A percentile compares a stretch with the other conserved stretches of the same genome.
Evolutionary conservation across 129 eudicot species (phyloP).

Genomic region (Helianthus annuus): DNA sequence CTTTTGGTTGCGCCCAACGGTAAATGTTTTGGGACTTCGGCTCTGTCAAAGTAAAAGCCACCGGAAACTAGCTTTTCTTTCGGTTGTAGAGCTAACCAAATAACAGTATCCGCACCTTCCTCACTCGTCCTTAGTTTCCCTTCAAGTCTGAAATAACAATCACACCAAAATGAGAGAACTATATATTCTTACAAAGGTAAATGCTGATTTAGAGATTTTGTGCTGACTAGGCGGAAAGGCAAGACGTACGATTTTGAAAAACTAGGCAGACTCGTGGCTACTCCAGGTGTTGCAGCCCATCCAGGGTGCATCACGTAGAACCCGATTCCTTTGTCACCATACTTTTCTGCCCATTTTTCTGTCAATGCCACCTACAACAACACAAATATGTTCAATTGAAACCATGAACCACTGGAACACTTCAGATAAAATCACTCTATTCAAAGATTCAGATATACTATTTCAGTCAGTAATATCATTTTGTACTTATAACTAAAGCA

Average conservation of each 20-base stretch:
- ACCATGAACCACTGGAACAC: too few relatives aligned
- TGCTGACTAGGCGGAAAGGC: neutral
- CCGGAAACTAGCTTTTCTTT: conserved; percentile 72
- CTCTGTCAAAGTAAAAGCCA: conserved; percentile 84
- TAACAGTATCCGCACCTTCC: conserved; percentile 86
- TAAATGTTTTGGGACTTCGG: conserved; percentile 80
- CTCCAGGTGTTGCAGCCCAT: conserved; percentile 97
- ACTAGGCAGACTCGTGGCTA: conserved; percentile 66
- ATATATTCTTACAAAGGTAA: neutral
- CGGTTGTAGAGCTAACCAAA: conserved; percentile 87
- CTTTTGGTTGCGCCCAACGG: conserved; percentile 54
- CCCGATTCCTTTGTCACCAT: conserved; percentile 69
- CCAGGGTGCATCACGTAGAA: conserved; percentile 98
- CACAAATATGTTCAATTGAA: neutral
- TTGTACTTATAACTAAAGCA: neutral
- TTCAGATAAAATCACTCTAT: neutral
- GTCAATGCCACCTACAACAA: conserved; percentile 81
- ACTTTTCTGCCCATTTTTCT: conserved; percentile 78
- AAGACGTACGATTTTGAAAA: conserved; percentile 63
- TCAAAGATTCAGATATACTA: neutral
- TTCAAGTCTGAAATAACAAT: conserved; percentile 50
- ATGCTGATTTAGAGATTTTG: neutral
- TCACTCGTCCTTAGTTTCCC: conserved; percentile 79
- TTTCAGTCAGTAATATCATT: neutral
- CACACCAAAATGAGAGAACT: neutral